Evolutionary conservation across 805 yeast genomes (phyloP), one percentile per base, ranked within the genome.

Genomic region (Yamadazyma olivae): DNA sequence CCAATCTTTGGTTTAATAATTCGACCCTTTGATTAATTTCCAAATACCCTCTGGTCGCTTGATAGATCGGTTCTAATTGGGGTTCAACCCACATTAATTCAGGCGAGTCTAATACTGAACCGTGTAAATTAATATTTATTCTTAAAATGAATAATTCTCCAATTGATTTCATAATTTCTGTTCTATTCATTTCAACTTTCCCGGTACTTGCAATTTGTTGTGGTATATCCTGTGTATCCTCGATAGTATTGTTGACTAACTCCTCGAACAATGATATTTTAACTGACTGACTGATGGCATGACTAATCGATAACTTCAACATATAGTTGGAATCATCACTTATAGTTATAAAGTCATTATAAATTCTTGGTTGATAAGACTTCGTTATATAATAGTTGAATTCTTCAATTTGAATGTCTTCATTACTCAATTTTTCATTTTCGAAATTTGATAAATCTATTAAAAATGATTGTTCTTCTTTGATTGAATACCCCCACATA

Each of bases 61-160:
- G 97, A 61, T 93, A 93, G 35, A 91, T 89, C 1, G 99, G 99
- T 56, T 93, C 99, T 43, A 93, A 69, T 53, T 90, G 96, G 2
- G 99, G 99, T 57, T 93, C 98, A 0, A 97, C 80, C 99, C 99
- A 93, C 96, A 93, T 89, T 40, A 93, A 76, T 59, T 93, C 99
- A 1, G 99, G 99, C 1, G 96, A 86, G 57, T 93, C 99, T 43
- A 93, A 68, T 18, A 93, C 95, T 0, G 91, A 82, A 0, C 93
- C 93, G 63, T 85, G 93, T 36, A 85, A 64, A 51, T 85, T 85
- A 42, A 85, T 85, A 56, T 85, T 85, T 30, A 85, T 85, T 43
- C 95, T 61, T 46, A 93, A 65, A 41, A 93, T 93, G 59, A 93
- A 93, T 43, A 93, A 72, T 60, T 93, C 98, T 9, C 99, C 99